phyloP scores from a whole-genome alignment of 257 asterid genomes.

The Anisodus acutangulus region DNA sequence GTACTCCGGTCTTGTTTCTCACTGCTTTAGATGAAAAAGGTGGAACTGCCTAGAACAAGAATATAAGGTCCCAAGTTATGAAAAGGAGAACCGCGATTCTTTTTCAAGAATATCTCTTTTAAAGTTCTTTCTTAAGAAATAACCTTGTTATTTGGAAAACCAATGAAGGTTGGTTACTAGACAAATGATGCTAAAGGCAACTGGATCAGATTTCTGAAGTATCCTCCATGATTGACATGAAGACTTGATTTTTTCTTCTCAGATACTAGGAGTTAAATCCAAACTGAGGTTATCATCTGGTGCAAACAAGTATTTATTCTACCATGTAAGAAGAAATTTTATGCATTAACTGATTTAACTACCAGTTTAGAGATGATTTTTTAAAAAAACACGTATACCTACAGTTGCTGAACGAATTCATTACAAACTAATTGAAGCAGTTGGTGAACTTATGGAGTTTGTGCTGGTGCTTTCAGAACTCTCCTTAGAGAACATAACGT shows the following conservation, averaged over 20 bases:
- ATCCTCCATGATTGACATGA: neutral
- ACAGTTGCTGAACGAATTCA: neutral
- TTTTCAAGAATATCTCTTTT: neutral
- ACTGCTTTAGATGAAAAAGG: too few relatives aligned
- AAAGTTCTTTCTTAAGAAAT: neutral
- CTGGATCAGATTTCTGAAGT: neutral
- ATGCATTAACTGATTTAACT: neutral
- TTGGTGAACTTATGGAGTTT: neutral
- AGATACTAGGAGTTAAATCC: neutral
- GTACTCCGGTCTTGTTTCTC: too few relatives aligned
- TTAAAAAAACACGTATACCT: neutral
- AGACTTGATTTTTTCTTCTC: neutral
- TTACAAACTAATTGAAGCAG: neutral
- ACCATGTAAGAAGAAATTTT: neutral
- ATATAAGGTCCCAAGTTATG: too few relatives aligned
- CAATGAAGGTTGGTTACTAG: neutral
- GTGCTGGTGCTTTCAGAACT: neutral
- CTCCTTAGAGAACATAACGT: neutral
- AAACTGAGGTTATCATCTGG: neutral
- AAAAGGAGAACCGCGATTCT: too few relatives aligned
- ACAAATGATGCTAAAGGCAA: neutral
- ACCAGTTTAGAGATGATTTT: too few relatives aligned
- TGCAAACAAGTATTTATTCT: neutral
- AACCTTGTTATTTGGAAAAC: neutral
- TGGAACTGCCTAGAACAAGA: too few relatives aligned